phyloP scores from a whole-genome alignment of 148 eudicot genomes.

The Rhododendron mucronatum region DNA sequence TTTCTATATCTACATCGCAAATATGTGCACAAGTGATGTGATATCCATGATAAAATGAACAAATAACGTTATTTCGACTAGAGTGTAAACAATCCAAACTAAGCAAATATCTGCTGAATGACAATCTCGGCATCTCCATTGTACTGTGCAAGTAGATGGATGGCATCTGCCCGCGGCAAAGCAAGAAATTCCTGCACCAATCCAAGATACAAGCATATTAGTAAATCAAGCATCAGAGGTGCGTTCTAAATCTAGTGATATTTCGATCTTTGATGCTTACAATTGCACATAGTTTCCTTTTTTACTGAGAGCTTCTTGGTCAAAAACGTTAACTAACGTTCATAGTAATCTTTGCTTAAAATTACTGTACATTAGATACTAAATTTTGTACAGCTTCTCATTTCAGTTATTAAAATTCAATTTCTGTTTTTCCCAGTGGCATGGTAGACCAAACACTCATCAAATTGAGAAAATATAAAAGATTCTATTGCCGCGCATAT shows the following conservation, averaged over 20 bases:
- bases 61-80: background rate
- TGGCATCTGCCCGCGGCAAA: conserved; percentile 86
- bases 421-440: background rate
- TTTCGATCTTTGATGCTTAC: background rate
- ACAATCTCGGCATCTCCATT: conserved; percentile 86
- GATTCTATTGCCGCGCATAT: background rate
- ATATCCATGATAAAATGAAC: conserved; percentile 17
- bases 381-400: background rate
- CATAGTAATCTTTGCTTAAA: background rate
- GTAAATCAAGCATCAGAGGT: background rate
- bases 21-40: conserved; percentile 12
- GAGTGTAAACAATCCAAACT: conserved; percentile 12
- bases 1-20: background rate
- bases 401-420: background rate
- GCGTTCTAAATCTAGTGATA: background rate
- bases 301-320: background rate
- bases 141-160: conserved; percentile 76
- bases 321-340: background rate
- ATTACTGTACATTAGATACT: background rate
- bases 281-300: background rate
- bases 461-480: background rate
- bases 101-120: conserved; percentile 75
- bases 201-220: background rate
- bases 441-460: background rate
- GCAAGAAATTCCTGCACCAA: conserved; percentile 86